Conservation (phyloP, 1,139 yeast genomes). For the Arxiozyma bovina region DNA sequence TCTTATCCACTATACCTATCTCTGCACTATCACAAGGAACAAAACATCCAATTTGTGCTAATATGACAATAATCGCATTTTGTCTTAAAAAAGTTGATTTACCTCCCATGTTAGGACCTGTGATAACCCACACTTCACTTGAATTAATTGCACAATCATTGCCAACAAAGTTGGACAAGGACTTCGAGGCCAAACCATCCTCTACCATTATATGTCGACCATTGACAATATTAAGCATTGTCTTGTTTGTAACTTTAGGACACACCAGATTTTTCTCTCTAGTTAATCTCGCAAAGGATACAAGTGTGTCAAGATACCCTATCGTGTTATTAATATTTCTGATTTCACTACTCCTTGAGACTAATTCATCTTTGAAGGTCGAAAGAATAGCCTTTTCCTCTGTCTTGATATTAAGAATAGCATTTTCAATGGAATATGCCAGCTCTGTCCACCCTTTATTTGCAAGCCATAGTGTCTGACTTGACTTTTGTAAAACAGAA, state of each 20-base stretch:
- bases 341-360: slow-evolving; percentile 25
- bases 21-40: slow-evolving; percentile 73
- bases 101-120: slow-evolving; percentile 99
- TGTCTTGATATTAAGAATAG: slow-evolving; percentile 19
- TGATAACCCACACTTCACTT: slow-evolving; percentile 56
- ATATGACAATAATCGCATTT: slow-evolving; percentile 70
- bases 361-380: slow-evolving; percentile 25
- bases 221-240: slow-evolving; percentile 38
- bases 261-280: slow-evolving; percentile 53
- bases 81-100: slow-evolving; percentile 86
- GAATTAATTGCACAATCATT: slow-evolving; percentile 48
- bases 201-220: slow-evolving; percentile 93
- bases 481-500: slow-evolving; percentile 24
- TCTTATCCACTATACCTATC: slow-evolving; percentile 74
- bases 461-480: slow-evolving; percentile 30
- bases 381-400: slow-evolving; percentile 30
- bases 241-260: slow-evolving; percentile 51
- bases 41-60: slow-evolving; percentile 85
- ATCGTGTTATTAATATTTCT: slow-evolving; percentile 33
- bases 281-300: slow-evolving; percentile 66
- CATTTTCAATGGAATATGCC: slow-evolving; percentile 29
- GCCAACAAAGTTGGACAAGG: slow-evolving; percentile 43
- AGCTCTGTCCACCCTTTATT: slow-evolving; percentile 33
- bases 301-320: slow-evolving; percentile 64
- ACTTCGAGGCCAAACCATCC: slow-evolving; percentile 44